These are phyloP conservation scores for Periconia digitata DNA, from an alignment of 2,329 filamentous ascomycete genomes.

Conservation along the genomic window DNA sequence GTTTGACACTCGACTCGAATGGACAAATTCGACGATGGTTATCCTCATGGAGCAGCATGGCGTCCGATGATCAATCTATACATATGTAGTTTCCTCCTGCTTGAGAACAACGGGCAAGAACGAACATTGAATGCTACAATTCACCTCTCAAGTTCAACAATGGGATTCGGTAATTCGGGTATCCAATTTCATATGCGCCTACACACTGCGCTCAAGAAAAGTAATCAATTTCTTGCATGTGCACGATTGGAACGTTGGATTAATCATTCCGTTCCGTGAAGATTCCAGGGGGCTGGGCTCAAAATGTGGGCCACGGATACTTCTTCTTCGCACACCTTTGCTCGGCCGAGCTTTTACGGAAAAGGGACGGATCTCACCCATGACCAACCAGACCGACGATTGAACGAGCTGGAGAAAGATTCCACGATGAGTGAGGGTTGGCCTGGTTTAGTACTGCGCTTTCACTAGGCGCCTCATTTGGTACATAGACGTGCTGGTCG, in stretches of 20 bases:
- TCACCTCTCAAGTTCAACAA: too few relatives aligned
- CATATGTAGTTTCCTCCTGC: too few relatives aligned
- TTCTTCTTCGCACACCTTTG: not conserved
- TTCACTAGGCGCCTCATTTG: not conserved
- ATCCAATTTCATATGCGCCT: not conserved
- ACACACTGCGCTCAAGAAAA: not conserved
- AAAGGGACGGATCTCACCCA: not conserved
- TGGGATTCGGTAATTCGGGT: not conserved
- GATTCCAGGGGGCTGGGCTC: not conserved
- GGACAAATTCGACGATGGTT: too few relatives aligned
- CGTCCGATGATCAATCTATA: too few relatives aligned
- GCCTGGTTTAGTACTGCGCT: constrained; percentile 12
- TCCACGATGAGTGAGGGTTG: constrained; percentile 21
- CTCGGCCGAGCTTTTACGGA: not conserved
- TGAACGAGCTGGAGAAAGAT: constrained; percentile 7
- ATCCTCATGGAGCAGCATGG: too few relatives aligned
- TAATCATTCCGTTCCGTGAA: not conserved
- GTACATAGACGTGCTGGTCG: not conserved
- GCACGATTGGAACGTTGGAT: not conserved
- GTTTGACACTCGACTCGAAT: too few relatives aligned
- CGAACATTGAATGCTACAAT: too few relatives aligned
- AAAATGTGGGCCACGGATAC: not conserved
- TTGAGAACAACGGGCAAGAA: too few relatives aligned
- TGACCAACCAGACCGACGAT: constrained; percentile 7
- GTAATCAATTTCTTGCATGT: not conserved